phyloP scores from a whole-genome alignment of 2,329 filamentous ascomycete species.

The Cladophialophora exuberans region DNA sequence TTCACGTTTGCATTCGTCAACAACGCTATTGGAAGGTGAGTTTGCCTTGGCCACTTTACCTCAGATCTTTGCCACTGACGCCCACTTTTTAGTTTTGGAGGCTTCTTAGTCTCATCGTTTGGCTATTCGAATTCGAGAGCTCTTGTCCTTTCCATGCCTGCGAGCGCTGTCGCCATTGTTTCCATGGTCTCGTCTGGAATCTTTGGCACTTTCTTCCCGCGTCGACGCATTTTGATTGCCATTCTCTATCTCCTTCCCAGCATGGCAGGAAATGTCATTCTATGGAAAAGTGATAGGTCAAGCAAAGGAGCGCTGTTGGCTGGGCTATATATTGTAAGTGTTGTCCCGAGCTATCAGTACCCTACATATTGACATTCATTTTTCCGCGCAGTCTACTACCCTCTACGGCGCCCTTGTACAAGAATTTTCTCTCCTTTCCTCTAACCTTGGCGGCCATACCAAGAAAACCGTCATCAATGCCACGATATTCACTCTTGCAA shows the following conservation, averaged over 20 bases:
- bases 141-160: constrained; percentile 14
- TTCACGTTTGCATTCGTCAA: constrained; percentile 55
- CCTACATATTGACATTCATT: not conserved
- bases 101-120: constrained; percentile 13
- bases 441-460: constrained; percentile 13
- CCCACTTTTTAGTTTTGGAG: constrained; percentile 1
- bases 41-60: not conserved
- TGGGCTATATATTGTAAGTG: constrained; percentile 14
- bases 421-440: constrained; percentile 17
- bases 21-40: constrained; percentile 46
- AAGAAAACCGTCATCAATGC: constrained; percentile 21
- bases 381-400: constrained; percentile 3
- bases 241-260: constrained; percentile 14
- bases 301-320: constrained; percentile 14
- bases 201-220: constrained; percentile 9
- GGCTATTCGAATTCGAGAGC: constrained; percentile 13
- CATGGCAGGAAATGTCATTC: constrained; percentile 12
- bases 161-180: constrained; percentile 9
- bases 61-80: not conserved
- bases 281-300: constrained; percentile 17
- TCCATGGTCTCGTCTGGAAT: constrained; percentile 12
- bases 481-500: constrained; percentile 13
- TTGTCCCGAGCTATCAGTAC: not conserved
- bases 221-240: constrained; percentile 11
- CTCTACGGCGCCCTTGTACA: constrained; percentile 17